Percentiles rank a stretch among this genome's conserved stretches.
Conservation (phyloP, 2,329 filamentous ascomycete genomes). For the Ophiostoma quercus region DNA sequence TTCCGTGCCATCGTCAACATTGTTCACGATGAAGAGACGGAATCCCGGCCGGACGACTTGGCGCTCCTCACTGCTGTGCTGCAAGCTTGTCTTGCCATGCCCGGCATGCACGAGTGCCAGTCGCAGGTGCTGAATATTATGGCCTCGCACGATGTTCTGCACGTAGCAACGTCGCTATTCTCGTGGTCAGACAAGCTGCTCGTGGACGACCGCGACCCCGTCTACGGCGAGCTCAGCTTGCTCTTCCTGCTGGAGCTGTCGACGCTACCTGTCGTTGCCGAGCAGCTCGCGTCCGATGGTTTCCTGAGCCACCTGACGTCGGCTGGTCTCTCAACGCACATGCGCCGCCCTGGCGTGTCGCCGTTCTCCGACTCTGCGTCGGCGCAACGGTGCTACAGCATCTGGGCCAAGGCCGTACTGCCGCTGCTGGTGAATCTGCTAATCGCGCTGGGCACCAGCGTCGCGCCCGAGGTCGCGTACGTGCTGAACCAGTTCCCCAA, state of each 20-base stretch:
- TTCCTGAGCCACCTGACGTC: conserved; percentile 73
- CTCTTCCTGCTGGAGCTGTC: conserved; percentile 86
- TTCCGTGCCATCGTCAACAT: conserved; percentile 76
- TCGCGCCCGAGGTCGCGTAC: conserved; percentile 76
- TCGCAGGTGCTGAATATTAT: conserved; percentile 66
- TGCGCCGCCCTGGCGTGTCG: conserved; percentile 65
- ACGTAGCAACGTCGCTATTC: conserved; percentile 80
- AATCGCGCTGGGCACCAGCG: conserved; percentile 69
- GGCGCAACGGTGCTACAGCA: conserved; percentile 69
- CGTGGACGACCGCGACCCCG: conserved; percentile 61
- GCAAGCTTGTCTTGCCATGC: conserved; percentile 75
- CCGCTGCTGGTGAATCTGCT: conserved; percentile 87
- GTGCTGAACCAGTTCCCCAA: conserved; percentile 87
- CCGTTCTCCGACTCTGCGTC: conserved; percentile 70
- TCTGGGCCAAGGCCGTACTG: conserved; percentile 85
- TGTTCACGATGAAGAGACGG: conserved; percentile 67
- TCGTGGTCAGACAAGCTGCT: conserved; percentile 87
- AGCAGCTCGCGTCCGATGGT: conserved; percentile 83
- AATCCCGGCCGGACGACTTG: conserved; percentile 71
- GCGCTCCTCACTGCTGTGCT: conserved; percentile 81
- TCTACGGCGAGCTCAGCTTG: conserved; percentile 89
- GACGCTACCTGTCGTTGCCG: conserved; percentile 71
- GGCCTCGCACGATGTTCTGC: conserved; percentile 65
- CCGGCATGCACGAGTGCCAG: conserved; percentile 66
- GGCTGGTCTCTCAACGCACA: conserved; percentile 71